These are phyloP conservation scores for Mortierella sp. DNA, from an alignment of 371 early-diverging fungal species.

Conservation along the genomic window DNA sequence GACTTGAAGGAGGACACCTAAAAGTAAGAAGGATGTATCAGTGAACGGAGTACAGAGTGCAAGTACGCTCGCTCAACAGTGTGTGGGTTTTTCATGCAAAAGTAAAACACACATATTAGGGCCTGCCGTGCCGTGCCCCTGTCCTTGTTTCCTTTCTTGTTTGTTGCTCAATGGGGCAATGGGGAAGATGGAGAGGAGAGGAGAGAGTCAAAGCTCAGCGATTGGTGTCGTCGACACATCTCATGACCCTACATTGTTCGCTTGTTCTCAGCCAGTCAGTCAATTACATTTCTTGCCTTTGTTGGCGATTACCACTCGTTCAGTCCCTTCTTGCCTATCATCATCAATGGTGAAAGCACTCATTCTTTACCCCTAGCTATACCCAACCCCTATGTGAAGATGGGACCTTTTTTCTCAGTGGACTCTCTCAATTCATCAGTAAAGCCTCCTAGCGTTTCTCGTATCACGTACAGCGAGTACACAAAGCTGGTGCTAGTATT, in stretches of 20 bases:
- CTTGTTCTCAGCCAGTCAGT: background rate
- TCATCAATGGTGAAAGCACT: background rate
- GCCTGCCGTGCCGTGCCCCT: constrained; percentile 3
- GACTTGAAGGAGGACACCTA: no score
- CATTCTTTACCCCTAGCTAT: background rate
- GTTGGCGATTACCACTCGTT: background rate
- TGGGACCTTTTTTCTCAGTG: no score
- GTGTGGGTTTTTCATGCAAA: constrained; percentile 1
- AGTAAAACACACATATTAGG: background rate
- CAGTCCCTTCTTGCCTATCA: background rate
- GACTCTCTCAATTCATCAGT: no score
- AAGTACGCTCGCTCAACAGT: background rate
- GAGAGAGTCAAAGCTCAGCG: constrained; percentile 9
- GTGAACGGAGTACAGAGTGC: background rate
- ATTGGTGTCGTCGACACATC: background rate
- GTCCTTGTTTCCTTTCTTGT: background rate
- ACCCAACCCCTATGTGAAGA: background rate
- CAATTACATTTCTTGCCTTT: background rate
- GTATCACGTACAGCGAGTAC: no score
- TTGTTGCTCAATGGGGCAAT: background rate
- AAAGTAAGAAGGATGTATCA: background rate
- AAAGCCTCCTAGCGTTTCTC: no score
- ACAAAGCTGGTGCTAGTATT: no score
- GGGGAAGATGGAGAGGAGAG: background rate
- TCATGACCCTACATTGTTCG: background rate